Evolutionary conservation across 805 yeast genomes (phyloP), one percentile per base, ranked within the genome.

Genomic region (Starmerella tilneyi): DNA sequence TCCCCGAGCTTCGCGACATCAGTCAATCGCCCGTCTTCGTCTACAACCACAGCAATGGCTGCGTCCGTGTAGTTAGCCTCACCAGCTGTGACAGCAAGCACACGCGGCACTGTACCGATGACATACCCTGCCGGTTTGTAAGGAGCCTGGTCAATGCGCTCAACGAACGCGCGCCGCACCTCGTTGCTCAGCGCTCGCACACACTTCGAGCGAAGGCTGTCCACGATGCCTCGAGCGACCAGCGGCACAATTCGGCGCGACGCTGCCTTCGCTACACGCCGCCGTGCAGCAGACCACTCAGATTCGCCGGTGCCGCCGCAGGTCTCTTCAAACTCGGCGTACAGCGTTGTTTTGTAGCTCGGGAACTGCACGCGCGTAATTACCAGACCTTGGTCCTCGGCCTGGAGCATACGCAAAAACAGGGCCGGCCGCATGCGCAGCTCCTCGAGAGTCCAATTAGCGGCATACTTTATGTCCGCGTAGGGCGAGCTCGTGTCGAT

Each of bases 71-170:
- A 75, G 50, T 77, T 80, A 58, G 95, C 96, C 63, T 80, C 80
- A 56, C 98, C 98, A 55, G 82, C 78, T 0, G 94, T 75, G 24
- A 92, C 57, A 0, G 95, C 78, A 52, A 92, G 67, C 0, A 85
- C 89, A 50, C 82, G 78, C 17, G 98, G 95, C 43, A 78, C 71
- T 4, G 94, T 82, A 36, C 96, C 95, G 47, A 74, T 71, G 35
- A 76, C 83, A 53, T 72, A 80, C 5, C 83, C 81, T 37, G 74
- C 72, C 5, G 97, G 95, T 54, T 82, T 78, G 63, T 69, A 88
- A 26, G 99, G 96, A 2, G 97, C 95, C 67, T 88, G 97, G 61
- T 89, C 92, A 28, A 92, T 71, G 56, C 79, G 81, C 19, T 74
- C 70, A 60, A 76, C 68, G 57, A 89, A 81, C 23, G 73, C 68